Evolutionary conservation across 148 eudicot genomes (phyloP), one percentile per base, ranked within the genome.

Genomic region (Persicaria maculosa): DNA sequence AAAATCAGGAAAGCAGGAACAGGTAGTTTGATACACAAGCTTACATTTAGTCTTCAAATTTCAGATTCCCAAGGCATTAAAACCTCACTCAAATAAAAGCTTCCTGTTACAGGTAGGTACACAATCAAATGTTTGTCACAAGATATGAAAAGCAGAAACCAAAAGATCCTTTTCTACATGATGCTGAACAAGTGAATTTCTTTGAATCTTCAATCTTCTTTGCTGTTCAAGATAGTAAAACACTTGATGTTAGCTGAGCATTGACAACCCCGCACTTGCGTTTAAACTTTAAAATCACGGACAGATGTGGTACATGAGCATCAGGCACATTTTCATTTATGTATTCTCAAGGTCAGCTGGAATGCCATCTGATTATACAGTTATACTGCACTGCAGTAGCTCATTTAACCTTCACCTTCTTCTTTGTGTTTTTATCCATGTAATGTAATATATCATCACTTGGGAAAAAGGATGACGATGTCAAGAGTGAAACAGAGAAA

Each of bases 131-230:
- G 64, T 58, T 58, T 58, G 31, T 58, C 64, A 17, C 64, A 58
- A 58, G 64, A 58, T 17, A 58, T 20, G 10, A 58, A 48, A 58
- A 58, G 11, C 20, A 58, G 4, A 58, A 1, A 17, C 11, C 62
- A 9, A 7, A 54, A 9, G 19, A 16, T 31, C 19, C 31, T 0
- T 31, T 16, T 55, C 36, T 36, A 68, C 72, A 68, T 68, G 10
- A 68, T 68, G 72, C 72, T 68, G 72, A 44, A 44, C 72, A 68
- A 11, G 50, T 22, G 44, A 68, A 12, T 68, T 68, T 68, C 50
- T 47, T 68, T 68, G 50, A 36, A 68, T 68, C 72, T 68, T 68
- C 72, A 44, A 68, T 9, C 72, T 68, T 68, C 48, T 68, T 68
- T 16, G 44, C 72, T 68, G 72, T 68, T 44, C 72, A 68, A 43